These are phyloP conservation scores for Pyrenochaeta sp. DNA, from an alignment of 2,329 filamentous ascomycete genomes.

Conservation along the genomic window DNA sequence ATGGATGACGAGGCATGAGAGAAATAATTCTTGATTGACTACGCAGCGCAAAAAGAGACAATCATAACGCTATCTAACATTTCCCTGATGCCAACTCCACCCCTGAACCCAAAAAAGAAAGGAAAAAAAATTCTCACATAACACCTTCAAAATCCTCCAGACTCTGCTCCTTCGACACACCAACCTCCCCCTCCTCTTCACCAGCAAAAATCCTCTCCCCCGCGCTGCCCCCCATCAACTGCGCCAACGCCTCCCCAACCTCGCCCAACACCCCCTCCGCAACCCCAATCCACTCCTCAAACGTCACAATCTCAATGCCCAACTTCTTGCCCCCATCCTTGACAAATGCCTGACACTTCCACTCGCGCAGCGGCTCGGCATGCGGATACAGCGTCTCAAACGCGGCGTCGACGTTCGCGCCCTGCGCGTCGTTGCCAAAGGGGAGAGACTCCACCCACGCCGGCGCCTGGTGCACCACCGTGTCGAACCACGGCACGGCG, in stretches of 20 bases:
- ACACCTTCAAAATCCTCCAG: slow-evolving; percentile 31
- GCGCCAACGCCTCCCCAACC: slow-evolving; percentile 37
- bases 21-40: too few relatives aligned
- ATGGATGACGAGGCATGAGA: too few relatives aligned
- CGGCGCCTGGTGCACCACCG: slow-evolving; percentile 50
- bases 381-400: slow-evolving; percentile 66
- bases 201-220: slow-evolving; percentile 28
- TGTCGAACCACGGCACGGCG: slow-evolving; percentile 44
- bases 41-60: too few relatives aligned
- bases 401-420: slow-evolving; percentile 33
- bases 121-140: slow-evolving; percentile 14
- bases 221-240: slow-evolving; percentile 27
- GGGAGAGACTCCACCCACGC: slow-evolving; percentile 65
- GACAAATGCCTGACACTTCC: slow-evolving; percentile 68
- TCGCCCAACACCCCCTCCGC: slow-evolving; percentile 60
- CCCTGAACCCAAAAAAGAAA: neutral
- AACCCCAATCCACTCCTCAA: slow-evolving; percentile 62
- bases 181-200: neutral
- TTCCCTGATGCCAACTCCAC: neutral
- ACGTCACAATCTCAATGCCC: slow-evolving; percentile 67
- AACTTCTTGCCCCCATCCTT: slow-evolving; percentile 58
- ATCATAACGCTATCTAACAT: neutral
- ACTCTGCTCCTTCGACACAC: slow-evolving; percentile 10
- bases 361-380: slow-evolving; percentile 50
- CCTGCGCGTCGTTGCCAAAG: slow-evolving; percentile 52